Evolutionary conservation across 1,284 basidiomycete genomes (phyloP).

Genomic region (Puccinia hordei): DNA sequence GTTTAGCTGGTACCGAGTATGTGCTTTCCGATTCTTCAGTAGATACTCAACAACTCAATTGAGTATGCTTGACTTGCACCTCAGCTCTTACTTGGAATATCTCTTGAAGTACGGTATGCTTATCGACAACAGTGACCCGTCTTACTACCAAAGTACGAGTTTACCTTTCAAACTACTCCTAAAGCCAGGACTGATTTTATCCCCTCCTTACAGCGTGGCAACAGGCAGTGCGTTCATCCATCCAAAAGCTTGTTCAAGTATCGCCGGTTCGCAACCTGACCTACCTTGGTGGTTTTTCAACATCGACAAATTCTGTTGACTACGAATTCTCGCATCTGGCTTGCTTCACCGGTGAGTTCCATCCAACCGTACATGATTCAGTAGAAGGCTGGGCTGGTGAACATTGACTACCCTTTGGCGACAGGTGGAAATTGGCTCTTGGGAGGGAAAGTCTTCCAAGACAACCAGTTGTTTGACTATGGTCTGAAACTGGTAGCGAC

Average conservation of each 20-base stretch:
- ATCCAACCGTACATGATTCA: not conserved
- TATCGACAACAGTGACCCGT: slow-evolving; percentile 18
- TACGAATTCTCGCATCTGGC: slow-evolving; percentile 46
- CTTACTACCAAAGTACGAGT: slow-evolving; percentile 28
- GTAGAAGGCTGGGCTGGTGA: not conserved
- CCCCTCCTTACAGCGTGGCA: slow-evolving; percentile 28
- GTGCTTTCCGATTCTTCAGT: not conserved
- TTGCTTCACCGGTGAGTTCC: slow-evolving; percentile 41
- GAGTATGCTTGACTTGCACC: not conserved
- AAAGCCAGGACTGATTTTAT: not conserved
- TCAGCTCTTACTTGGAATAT: slow-evolving; percentile 50
- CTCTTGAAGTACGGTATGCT: slow-evolving; percentile 49
- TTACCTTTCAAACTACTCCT: not conserved
- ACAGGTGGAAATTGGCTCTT: slow-evolving; percentile 50
- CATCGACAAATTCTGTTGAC: not conserved
- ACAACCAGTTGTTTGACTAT: slow-evolving; percentile 24
- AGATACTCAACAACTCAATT: not conserved
- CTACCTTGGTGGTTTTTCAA: slow-evolving; percentile 22
- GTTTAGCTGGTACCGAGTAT: slow-evolving; percentile 36
- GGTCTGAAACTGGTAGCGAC: slow-evolving; percentile 31
- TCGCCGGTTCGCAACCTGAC: slow-evolving; percentile 36
- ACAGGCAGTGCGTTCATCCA: slow-evolving; percentile 44
- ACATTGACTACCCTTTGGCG: not conserved
- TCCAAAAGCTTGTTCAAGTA: slow-evolving; percentile 29
- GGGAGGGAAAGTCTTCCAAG: slow-evolving; percentile 31